These are phyloP conservation scores for Tricholoma terreum DNA, from an alignment of 768 basidiomycete species.

Conservation along the genomic window DNA sequence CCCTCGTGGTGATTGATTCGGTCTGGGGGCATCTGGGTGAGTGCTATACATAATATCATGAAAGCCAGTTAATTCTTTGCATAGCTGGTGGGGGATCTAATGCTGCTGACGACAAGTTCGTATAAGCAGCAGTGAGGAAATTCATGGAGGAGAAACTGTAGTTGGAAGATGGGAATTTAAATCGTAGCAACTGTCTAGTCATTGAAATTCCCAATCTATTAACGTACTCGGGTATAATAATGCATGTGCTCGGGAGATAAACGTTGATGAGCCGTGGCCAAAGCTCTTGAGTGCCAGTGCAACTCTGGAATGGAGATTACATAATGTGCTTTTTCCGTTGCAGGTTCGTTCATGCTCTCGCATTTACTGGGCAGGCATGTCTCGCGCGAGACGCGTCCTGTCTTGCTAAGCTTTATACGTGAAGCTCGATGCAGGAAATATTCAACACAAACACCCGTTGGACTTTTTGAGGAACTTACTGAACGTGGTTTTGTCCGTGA, in stretches of 20 bases:
- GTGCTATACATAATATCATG: slow-evolving; percentile 9
- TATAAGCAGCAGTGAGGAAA: slow-evolving; percentile 39
- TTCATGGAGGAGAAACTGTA: slow-evolving; percentile 37
- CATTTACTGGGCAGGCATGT: slow-evolving; percentile 5
- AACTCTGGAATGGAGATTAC: too few species aligned
- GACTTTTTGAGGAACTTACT: slow-evolving; percentile 41
- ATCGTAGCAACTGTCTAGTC: too few species aligned
- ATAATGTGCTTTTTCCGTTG: not conserved
- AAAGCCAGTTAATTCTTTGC: not conserved
- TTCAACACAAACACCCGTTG: not conserved
- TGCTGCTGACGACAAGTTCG: slow-evolving; percentile 37
- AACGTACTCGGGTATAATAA: too few species aligned
- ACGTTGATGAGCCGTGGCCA: too few species aligned
- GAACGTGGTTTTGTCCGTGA: slow-evolving; percentile 48
- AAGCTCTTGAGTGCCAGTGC: too few species aligned
- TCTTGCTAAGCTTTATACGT: not conserved
- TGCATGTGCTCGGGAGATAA: too few species aligned
- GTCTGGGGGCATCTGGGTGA: slow-evolving; percentile 58
- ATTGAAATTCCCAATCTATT: too few species aligned
- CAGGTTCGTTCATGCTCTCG: slow-evolving; percentile 9
- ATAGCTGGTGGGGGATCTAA: slow-evolving; percentile 45
- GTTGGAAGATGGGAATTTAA: too few species aligned
- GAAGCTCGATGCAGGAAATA: slow-evolving; percentile 1
- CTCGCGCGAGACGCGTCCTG: slow-evolving; percentile 4
- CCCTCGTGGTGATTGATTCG: slow-evolving; percentile 50